Base-by-base conservation (phyloP, 495 filamentous ascomycete species). In the Lophium mytilinum region DNA sequence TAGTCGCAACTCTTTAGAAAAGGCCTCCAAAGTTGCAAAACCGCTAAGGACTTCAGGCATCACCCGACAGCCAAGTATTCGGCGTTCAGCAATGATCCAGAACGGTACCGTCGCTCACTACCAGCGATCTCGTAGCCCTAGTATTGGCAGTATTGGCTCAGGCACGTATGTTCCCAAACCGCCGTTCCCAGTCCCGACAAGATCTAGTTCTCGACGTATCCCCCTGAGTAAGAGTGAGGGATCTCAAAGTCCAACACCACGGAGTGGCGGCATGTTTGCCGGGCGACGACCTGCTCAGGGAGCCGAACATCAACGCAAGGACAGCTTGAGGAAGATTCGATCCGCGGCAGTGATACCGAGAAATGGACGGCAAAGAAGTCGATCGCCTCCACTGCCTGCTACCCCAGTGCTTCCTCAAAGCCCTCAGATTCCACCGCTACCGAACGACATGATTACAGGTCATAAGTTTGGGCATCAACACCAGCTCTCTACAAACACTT, bases 171-270 rank as follows among this genome's bases (percentile, higher is more conserved):
- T 52, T 1, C 18, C 62, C 19, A 53, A 59, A 18, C 71, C 71
- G 36, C 72, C 70, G n/a, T 95, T 95, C 75, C 90, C 94, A 0
- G 91, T 98, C 9, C 93, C 93, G 4, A 87, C 84, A 10, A 79
- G 93, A 52, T 83, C 88, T 15, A 96, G 92, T 67, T 96, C 93
- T 3, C 82, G 89, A 59, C 86, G 87, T 62, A 78, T 85, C 36
- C 82, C 84, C 5, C 69, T 84, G 52, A 86, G 80, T 63, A 71
- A 77, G 35, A 94, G 87, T 55, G 90, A 96, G 56, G 87, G 87
- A 33, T 83, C 81, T 14, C 80, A 81, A 54, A 95, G 88, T 58
- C 90, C 92, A 12, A 90, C 87, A n/a, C 83, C 66, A 52, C 68
- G 55, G 72, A 69, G 71, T 62, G 60, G 54, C 15, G 55, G 56